A percentile compares a stretch with the other conserved stretches of the same genome.
phyloP scores from a whole-genome alignment of 768 basidiomycete genomes.

The Amanita muscaria region DNA sequence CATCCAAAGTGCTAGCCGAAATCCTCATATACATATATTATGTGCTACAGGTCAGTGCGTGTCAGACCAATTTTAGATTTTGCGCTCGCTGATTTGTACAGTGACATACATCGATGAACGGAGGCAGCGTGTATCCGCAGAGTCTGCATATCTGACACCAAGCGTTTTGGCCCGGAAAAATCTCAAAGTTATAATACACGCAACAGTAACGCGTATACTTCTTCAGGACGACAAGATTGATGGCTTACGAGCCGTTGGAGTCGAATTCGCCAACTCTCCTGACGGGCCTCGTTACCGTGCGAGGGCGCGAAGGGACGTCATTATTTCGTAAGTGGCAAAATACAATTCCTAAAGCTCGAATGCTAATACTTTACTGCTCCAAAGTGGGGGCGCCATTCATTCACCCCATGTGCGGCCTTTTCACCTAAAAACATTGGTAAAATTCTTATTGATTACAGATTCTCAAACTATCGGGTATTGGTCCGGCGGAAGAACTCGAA shows the following conservation, averaged over 20 bases:
- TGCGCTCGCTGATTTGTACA: slow-evolving; percentile 17
- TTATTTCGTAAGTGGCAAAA: slow-evolving; percentile 37
- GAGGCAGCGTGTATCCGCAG: slow-evolving; percentile 45
- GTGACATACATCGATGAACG: slow-evolving; percentile 56
- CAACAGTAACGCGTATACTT: slow-evolving; percentile 45
- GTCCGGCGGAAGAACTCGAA: slow-evolving; percentile 52
- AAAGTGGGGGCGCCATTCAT: slow-evolving; percentile 54
- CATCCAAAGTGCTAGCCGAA: background rate
- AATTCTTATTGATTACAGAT: slow-evolving; percentile 27
- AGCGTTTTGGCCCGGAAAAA: slow-evolving; percentile 53
- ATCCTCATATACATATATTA: background rate
- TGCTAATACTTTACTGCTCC: background rate
- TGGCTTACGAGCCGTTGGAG: slow-evolving; percentile 37
- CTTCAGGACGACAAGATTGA: slow-evolving; percentile 21
- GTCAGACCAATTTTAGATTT: background rate
- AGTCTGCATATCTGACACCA: slow-evolving; percentile 54
- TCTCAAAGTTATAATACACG: slow-evolving; percentile 44
- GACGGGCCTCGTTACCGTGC: slow-evolving; percentile 26
- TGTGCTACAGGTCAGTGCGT: background rate
- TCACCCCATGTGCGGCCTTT: slow-evolving; percentile 43
- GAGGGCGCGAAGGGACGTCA: slow-evolving; percentile 44
- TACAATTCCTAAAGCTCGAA: background rate
- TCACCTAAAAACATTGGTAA: background rate
- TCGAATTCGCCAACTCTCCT: slow-evolving; percentile 35
- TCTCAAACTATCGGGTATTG: slow-evolving; percentile 71